Percentiles rank a stretch among this genome's conserved stretches.
Conservation (phyloP, 2,329 filamentous ascomycete species). For the Pestalotiopsis sp. region DNA sequence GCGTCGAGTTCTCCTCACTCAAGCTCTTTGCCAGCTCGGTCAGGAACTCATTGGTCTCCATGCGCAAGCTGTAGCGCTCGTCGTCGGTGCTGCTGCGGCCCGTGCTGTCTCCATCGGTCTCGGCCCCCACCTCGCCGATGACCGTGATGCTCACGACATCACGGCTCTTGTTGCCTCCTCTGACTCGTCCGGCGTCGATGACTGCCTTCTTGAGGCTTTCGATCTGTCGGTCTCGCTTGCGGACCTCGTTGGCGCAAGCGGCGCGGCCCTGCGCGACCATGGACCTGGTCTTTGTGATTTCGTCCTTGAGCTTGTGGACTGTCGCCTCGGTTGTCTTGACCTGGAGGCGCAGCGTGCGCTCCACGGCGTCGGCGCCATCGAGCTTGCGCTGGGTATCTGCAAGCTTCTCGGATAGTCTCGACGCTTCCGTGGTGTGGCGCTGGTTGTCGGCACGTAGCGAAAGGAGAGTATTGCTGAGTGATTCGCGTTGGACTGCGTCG, state of each 20-base stretch:
- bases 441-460: slow-evolving; percentile 74
- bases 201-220: slow-evolving; percentile 88
- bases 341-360: slow-evolving; percentile 69
- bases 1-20: slow-evolving; percentile 87
- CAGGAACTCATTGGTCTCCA: slow-evolving; percentile 90
- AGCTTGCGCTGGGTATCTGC: slow-evolving; percentile 58
- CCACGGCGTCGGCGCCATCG: slow-evolving; percentile 67
- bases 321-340: slow-evolving; percentile 74
- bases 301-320: slow-evolving; percentile 79
- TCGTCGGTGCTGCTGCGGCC: slow-evolving; percentile 40
- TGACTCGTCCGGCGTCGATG: slow-evolving; percentile 67
- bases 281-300: slow-evolving; percentile 77
- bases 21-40: slow-evolving; percentile 81
- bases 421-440: slow-evolving; percentile 71
- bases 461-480: slow-evolving; percentile 76
- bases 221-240: slow-evolving; percentile 87
- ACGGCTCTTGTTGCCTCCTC: slow-evolving; percentile 57
- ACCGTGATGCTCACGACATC: slow-evolving; percentile 61
- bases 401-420: slow-evolving; percentile 57
- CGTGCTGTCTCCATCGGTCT: slow-evolving; percentile 35
- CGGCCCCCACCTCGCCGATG: slow-evolving; percentile 54
- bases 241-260: slow-evolving; percentile 86
- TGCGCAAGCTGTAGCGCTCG: slow-evolving; percentile 70
- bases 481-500: slow-evolving; percentile 87
- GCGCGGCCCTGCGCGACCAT: slow-evolving; percentile 81